Conservation (phyloP, 192 early-diverging fungal species). For the Jimgerdemannia lactiflua region DNA sequence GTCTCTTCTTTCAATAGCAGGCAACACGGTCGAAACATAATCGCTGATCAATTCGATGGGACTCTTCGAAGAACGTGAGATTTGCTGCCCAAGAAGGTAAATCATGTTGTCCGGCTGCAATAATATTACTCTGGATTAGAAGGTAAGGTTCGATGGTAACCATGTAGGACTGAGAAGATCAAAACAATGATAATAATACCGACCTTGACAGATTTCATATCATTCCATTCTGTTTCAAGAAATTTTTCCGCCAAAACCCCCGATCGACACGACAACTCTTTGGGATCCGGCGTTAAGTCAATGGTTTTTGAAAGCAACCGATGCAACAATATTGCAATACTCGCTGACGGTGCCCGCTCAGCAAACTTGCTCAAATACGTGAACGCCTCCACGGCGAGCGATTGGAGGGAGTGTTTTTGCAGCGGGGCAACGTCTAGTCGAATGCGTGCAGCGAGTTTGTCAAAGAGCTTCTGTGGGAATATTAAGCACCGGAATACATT, state of each 20-base stretch:
- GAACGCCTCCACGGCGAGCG: conserved; percentile 29
- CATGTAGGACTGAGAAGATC: background rate
- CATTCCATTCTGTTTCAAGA: conserved; percentile 34
- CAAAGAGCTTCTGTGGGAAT: conserved; percentile 5
- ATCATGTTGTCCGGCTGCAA: background rate
- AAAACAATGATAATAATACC: background rate
- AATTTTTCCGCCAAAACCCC: conserved; percentile 31
- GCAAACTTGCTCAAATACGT: conserved; percentile 30
- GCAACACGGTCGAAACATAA: conserved; percentile 33
- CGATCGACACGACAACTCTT: conserved; percentile 19
- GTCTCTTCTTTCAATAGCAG: conserved; percentile 34
- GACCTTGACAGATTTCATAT: conserved; percentile 35
- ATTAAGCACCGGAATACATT: too few species aligned
- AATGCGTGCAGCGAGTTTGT: conserved; percentile 5
- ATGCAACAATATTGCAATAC: conserved; percentile 34
- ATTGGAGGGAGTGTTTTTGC: conserved; percentile 10
- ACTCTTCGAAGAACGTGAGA: conserved; percentile 38
- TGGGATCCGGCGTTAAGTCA: conserved; percentile 25
- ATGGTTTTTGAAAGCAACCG: conserved; percentile 38
- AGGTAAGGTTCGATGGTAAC: too few species aligned
- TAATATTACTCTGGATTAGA: background rate
- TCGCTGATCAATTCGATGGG: conserved; percentile 30
- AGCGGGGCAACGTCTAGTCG: background rate
- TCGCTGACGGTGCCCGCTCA: conserved; percentile 35
- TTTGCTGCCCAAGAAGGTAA: conserved; percentile 26